phyloP scores from a whole-genome alignment of 2,329 filamentous ascomycete genomes.

The Fusarium caatingaense region DNA sequence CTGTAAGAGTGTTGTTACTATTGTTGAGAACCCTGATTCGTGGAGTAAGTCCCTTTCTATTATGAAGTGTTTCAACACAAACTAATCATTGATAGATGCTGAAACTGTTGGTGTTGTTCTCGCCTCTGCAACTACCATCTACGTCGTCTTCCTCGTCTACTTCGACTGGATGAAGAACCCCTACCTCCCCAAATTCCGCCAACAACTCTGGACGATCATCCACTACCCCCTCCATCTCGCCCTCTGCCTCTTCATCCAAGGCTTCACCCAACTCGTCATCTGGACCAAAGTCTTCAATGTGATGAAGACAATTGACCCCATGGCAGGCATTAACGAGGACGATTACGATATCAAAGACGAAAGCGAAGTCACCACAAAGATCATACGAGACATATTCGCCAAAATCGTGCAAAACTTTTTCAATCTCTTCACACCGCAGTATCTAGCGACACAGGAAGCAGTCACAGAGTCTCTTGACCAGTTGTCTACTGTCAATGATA shows the following conservation, averaged over 20 bases:
- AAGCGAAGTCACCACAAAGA: constrained; percentile 36
- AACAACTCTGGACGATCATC: constrained; percentile 67
- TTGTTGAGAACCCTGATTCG: constrained; percentile 56
- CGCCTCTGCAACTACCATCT: constrained; percentile 55
- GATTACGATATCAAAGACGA: constrained; percentile 4
- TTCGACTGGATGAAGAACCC: constrained; percentile 75
- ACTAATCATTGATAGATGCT: constrained; percentile 45
- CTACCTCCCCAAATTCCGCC: constrained; percentile 66
- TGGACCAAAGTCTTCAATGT: constrained; percentile 56
- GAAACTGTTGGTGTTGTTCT: constrained; percentile 56
- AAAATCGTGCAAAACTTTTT: constrained; percentile 40
- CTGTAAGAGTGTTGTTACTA: constrained; percentile 61
- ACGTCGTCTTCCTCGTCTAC: constrained; percentile 60
- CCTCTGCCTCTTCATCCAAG: constrained; percentile 73
- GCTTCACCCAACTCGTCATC: constrained; percentile 66
- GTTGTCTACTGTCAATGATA: constrained; percentile 44
- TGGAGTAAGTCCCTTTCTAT: constrained; percentile 50
- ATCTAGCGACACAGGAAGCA: constrained; percentile 28
- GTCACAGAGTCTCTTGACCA: constrained; percentile 45
- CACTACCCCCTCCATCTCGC: constrained; percentile 74
- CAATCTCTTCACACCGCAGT: constrained; percentile 45
- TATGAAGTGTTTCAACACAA: background rate
- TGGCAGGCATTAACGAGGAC: constrained; percentile 23
- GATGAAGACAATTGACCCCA: constrained; percentile 33
- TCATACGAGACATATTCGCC: constrained; percentile 24